These are phyloP conservation scores for Solanum commersonii DNA, from an alignment of 257 asterid genomes.

Conservation along the genomic window DNA sequence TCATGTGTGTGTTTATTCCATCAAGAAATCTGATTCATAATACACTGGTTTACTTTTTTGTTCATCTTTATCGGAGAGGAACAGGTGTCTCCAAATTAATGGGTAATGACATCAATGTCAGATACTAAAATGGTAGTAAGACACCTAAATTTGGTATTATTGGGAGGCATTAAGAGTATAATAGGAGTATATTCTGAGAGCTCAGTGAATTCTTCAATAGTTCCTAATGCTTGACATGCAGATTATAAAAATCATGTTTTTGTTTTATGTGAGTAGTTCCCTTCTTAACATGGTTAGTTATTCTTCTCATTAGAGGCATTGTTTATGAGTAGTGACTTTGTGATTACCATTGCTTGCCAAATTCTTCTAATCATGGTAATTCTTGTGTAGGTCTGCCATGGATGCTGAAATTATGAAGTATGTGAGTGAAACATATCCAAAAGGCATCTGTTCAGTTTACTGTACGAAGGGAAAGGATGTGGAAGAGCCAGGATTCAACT, in stretches of 20 bases:
- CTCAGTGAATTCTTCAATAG: neutral
- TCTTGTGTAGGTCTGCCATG: conserved; percentile 53
- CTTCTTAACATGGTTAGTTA: neutral
- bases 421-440: conserved; percentile 82
- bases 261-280: neutral
- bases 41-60: neutral
- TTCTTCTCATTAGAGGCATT: neutral
- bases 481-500: conserved; percentile 76
- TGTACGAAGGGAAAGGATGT: conserved; percentile 72
- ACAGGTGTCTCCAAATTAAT: neutral
- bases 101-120: neutral
- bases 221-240: neutral
- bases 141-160: neutral
- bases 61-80: neutral
- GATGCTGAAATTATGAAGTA: conserved; percentile 82
- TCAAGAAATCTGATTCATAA: neutral
- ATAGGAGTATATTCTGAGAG: neutral
- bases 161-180: neutral
- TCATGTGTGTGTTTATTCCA: neutral
- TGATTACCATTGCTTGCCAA: neutral
- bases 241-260: neutral
- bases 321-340: neutral
- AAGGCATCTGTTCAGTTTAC: conserved; percentile 82
- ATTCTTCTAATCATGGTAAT: conserved; percentile 7
- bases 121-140: neutral